Conservation (phyloP, 768 basidiomycete genomes). For the Amanita pallidorosea region DNA sequence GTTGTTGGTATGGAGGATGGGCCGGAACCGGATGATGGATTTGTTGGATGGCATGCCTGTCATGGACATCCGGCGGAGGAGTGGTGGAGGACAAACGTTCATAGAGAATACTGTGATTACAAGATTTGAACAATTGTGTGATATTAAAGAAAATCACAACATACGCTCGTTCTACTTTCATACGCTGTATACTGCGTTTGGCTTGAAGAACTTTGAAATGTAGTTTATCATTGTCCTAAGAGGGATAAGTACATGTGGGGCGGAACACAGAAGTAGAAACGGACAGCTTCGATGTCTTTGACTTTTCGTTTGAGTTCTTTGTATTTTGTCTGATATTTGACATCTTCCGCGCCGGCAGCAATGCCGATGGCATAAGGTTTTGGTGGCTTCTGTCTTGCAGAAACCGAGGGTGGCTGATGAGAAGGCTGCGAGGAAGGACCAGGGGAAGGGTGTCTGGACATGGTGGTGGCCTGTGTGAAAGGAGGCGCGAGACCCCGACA, state of each 20-base stretch:
- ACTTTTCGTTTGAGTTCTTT: slow-evolving; percentile 83
- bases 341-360: slow-evolving; percentile 73
- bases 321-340: slow-evolving; percentile 82
- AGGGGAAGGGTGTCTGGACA: slow-evolving; percentile 58
- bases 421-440: slow-evolving; percentile 26
- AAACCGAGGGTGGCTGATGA: slow-evolving; percentile 15
- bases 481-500: slow-evolving; percentile 22
- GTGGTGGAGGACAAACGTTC: slow-evolving; percentile 61
- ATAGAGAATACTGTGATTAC: slow-evolving; percentile 48
- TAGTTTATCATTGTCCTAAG: slow-evolving; percentile 81
- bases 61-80: slow-evolving; percentile 40
- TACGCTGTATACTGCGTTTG: slow-evolving; percentile 74
- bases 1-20: slow-evolving; percentile 22
- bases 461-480: slow-evolving; percentile 46
- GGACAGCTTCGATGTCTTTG: slow-evolving; percentile 72
- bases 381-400: slow-evolving; percentile 39
- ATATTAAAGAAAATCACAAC: slow-evolving; percentile 22
- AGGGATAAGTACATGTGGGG: background rate
- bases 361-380: slow-evolving; percentile 47
- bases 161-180: slow-evolving; percentile 84
- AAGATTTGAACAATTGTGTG: slow-evolving; percentile 4
- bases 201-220: slow-evolving; percentile 71
- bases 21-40: slow-evolving; percentile 22
- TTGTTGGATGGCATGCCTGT: slow-evolving; percentile 23
- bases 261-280: slow-evolving; percentile 18